Percentiles rank a stretch among this genome's conserved stretches.
Conservation (phyloP, 73 alveolate genomes). For the Durusdinium trenchii region DNA sequence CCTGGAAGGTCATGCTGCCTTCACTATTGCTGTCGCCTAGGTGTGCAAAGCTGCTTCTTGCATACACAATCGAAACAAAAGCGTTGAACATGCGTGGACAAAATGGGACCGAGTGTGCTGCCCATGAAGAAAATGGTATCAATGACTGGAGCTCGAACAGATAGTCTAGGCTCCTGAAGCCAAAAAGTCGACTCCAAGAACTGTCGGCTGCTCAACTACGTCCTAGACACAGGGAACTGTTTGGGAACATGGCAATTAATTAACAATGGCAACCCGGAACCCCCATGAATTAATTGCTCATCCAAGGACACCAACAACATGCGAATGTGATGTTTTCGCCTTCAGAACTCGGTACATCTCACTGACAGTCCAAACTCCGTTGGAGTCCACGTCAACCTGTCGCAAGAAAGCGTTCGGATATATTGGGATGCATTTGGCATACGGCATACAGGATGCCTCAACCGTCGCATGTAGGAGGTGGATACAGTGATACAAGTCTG, state of each 20-base stretch:
- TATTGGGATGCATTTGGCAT: too few relatives aligned
- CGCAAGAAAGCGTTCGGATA: background rate
- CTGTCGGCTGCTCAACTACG: background rate
- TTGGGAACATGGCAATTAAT: too few relatives aligned
- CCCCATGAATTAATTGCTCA: too few relatives aligned
- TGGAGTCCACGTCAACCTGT: constrained; percentile 91
- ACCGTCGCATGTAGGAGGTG: too few relatives aligned
- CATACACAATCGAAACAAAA: background rate
- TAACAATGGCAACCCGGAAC: too few relatives aligned
- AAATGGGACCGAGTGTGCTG: background rate
- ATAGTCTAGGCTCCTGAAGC: constrained; percentile 82
- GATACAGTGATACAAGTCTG: too few relatives aligned
- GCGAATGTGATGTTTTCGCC: too few relatives aligned
- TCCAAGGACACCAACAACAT: too few relatives aligned
- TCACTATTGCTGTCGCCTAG: constrained; percentile 90
- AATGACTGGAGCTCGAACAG: constrained; percentile 86
- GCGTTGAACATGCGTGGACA: too few relatives aligned
- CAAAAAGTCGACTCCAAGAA: background rate
- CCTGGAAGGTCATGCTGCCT: constrained; percentile 95
- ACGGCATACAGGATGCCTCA: too few relatives aligned
- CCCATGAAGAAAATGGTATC: constrained; percentile 95
- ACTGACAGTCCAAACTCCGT: constrained; percentile 93
- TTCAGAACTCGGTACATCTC: constrained; percentile 93
- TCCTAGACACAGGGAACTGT: too few relatives aligned
- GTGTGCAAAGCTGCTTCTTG: background rate